Conservation (phyloP, 2,329 filamentous ascomycete species). For the Mariannaea sp. region DNA sequence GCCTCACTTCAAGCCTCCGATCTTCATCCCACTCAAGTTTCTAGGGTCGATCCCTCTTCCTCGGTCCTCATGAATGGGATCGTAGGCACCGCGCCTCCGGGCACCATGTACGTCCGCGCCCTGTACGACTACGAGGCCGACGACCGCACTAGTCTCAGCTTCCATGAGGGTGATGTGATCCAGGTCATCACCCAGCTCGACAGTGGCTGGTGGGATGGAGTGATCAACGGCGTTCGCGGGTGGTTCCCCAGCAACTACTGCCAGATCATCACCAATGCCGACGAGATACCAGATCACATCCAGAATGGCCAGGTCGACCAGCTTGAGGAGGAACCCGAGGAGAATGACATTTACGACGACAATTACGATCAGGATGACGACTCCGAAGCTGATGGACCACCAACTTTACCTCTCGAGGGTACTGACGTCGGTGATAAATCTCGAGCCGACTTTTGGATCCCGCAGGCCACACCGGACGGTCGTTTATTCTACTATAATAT, state of each 20-base stretch:
- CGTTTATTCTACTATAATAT: constrained; percentile 98
- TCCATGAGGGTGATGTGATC: constrained; percentile 95
- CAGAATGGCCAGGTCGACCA: constrained; percentile 60
- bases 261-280: constrained; percentile 77
- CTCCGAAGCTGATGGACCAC: constrained; percentile 63
- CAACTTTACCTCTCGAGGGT: constrained; percentile 70
- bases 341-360: constrained; percentile 68
- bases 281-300: constrained; percentile 69
- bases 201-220: constrained; percentile 99
- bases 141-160: constrained; percentile 94
- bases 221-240: constrained; percentile 93
- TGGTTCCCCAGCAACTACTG: constrained; percentile 99
- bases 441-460: constrained; percentile 96
- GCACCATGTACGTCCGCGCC: constrained; percentile 88
- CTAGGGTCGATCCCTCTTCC: constrained; percentile 36
- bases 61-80: constrained; percentile 62
- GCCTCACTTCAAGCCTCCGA: constrained; percentile 35
- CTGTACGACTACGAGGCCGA: constrained; percentile 98
- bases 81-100: constrained; percentile 61
- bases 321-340: constrained; percentile 66
- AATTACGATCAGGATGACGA: constrained; percentile 71
- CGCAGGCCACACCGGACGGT: constrained; percentile 92
- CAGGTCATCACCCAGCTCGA: constrained; percentile 98
- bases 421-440: constrained; percentile 68
- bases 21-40: constrained; percentile 27